Conservation (phyloP, 805 yeast species). For the Metschnikowia amazonensis region DNA sequence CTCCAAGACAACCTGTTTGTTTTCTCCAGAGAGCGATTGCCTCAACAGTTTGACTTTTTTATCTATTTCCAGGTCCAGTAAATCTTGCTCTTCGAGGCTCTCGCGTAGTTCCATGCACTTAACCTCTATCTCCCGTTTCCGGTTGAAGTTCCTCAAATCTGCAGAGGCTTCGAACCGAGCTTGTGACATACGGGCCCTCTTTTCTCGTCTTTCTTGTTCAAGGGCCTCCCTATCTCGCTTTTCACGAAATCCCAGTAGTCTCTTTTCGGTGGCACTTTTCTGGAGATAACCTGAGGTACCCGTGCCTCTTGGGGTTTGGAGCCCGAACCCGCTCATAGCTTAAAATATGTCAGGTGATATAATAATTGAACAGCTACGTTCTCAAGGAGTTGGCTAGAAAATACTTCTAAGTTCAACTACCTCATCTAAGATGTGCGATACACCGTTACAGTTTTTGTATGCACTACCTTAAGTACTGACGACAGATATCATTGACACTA, state of each 20-base stretch:
- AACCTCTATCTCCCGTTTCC: conserved; percentile 39
- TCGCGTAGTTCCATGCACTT: conserved; percentile 51
- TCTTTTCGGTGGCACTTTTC: conserved; percentile 32
- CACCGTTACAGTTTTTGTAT: background rate
- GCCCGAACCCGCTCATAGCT: conserved; percentile 45
- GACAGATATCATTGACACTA: background rate
- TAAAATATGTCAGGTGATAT: background rate
- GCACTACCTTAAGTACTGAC: background rate
- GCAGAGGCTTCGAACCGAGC: conserved; percentile 14
- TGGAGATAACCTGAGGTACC: conserved; percentile 63
- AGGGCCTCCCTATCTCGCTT: conserved; percentile 18
- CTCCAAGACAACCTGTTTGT: background rate
- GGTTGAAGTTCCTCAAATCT: conserved; percentile 34
- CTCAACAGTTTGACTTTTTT: background rate
- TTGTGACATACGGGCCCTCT: conserved; percentile 9
- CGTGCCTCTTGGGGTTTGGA: conserved; percentile 55
- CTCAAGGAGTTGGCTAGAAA: too few relatives aligned
- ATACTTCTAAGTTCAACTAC: background rate
- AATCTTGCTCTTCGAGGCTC: conserved; percentile 45
- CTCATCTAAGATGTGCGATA: conserved; percentile 1
- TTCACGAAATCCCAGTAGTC: conserved; percentile 29
- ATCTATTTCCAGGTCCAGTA: conserved; percentile 30
- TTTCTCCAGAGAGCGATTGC: background rate
- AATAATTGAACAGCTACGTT: too few relatives aligned
- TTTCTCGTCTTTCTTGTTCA: conserved; percentile 17